Conservation (phyloP, 805 yeast species). For the Myxozyma kluyveri region DNA sequence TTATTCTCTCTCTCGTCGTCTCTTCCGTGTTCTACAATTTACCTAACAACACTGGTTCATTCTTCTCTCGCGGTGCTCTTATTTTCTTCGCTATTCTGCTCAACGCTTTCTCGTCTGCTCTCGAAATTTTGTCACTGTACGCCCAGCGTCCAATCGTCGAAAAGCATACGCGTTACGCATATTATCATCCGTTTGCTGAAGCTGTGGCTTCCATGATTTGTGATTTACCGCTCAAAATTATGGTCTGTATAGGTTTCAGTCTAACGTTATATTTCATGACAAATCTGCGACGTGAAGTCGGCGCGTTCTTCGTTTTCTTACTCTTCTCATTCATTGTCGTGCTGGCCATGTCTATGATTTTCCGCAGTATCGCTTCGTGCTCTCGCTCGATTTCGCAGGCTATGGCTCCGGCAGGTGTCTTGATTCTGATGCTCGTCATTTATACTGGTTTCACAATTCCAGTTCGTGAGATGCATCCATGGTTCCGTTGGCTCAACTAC, state of each 20-base stretch:
- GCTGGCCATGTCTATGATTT: slow-evolving; percentile 50
- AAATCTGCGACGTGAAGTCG: slow-evolving; percentile 48
- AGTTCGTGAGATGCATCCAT: slow-evolving; percentile 45
- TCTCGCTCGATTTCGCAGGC: slow-evolving; percentile 55
- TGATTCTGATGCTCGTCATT: slow-evolving; percentile 49
- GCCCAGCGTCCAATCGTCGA: slow-evolving; percentile 58
- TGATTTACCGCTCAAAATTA: slow-evolving; percentile 60
- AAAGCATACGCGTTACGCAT: slow-evolving; percentile 69
- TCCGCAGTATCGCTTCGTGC: slow-evolving; percentile 53
- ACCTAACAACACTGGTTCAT: slow-evolving; percentile 51
- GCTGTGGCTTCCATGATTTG: slow-evolving; percentile 61
- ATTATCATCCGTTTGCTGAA: slow-evolving; percentile 73
- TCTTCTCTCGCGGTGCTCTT: slow-evolving; percentile 62
- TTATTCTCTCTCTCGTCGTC: slow-evolving; percentile 56
- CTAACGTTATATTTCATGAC: slow-evolving; percentile 59
- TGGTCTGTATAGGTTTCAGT: slow-evolving; percentile 47
- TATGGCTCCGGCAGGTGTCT: slow-evolving; percentile 57
- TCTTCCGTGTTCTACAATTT: slow-evolving; percentile 63
- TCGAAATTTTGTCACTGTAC: slow-evolving; percentile 46
- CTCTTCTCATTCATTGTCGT: slow-evolving; percentile 48
- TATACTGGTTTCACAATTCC: slow-evolving; percentile 59
- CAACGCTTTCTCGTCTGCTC: slow-evolving; percentile 47
- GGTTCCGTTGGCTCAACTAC: slow-evolving; percentile 53
- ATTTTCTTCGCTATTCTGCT: slow-evolving; percentile 46
- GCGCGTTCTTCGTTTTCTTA: slow-evolving; percentile 53